Percentiles rank a stretch among this genome's conserved stretches.
Evolutionary conservation across 345 rosid genomes (phyloP).

Genomic region (Nasturtium officinale): DNA sequence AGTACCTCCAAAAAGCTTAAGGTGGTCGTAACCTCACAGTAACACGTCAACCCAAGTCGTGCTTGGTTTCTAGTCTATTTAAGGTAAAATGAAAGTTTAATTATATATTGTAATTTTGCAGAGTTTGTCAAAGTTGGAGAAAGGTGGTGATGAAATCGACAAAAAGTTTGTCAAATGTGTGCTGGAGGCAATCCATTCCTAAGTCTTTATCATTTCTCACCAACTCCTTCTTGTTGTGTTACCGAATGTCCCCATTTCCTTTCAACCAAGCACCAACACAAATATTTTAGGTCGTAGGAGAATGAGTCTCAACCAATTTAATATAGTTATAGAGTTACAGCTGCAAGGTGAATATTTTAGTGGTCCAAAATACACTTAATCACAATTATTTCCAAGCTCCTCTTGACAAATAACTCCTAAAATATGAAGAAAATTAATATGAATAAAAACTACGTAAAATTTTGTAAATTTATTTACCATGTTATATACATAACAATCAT

Average conservation of each 20-base stretch:
- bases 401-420: background rate
- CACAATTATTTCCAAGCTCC: slow-evolving; percentile 5
- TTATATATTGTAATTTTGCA: slow-evolving; percentile 28
- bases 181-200: slow-evolving; percentile 44
- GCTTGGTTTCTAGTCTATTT: slow-evolving; percentile 21
- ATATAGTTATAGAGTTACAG: slow-evolving; percentile 24
- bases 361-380: slow-evolving; percentile 13
- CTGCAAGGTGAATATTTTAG: slow-evolving; percentile 14
- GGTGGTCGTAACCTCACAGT: slow-evolving; percentile 23
- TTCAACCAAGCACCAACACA: slow-evolving; percentile 27
- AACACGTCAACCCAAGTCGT: slow-evolving; percentile 38
- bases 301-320: slow-evolving; percentile 25
- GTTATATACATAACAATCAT: background rate
- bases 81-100: slow-evolving; percentile 17
- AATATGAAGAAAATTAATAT: background rate
- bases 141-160: slow-evolving; percentile 42
- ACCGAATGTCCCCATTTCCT: slow-evolving; percentile 29
- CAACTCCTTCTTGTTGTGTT: slow-evolving; percentile 36
- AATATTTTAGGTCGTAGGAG: slow-evolving; percentile 16
- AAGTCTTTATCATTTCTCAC: slow-evolving; percentile 31
- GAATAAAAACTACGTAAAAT: background rate
- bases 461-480: background rate
- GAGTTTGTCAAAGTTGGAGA: slow-evolving; percentile 48
- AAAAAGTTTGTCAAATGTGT: slow-evolving; percentile 27
- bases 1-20: background rate